These are phyloP conservation scores for Nakaseomyces kungkrabaensis DNA, from an alignment of 1,139 yeast species.

Conservation along the genomic window DNA sequence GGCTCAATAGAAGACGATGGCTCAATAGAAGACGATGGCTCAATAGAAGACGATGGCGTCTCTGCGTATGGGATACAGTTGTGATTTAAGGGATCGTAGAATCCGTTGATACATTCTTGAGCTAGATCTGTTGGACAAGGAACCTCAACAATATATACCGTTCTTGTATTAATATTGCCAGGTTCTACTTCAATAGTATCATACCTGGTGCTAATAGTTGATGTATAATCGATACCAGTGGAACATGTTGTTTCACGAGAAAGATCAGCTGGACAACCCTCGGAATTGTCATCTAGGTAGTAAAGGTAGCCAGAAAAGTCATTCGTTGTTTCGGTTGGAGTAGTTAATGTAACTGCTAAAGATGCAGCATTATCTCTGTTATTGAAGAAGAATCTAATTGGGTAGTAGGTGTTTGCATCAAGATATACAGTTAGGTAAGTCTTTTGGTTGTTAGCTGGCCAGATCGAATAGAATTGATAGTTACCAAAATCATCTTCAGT, in stretches of 20 bases:
- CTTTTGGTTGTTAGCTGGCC: background rate
- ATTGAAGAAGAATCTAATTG: constrained; percentile 1
- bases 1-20: background rate
- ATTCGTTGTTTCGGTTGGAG: background rate
- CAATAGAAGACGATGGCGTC: background rate
- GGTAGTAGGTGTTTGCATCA: background rate
- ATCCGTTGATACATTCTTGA: background rate
- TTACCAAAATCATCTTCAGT: background rate
- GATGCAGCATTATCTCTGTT: background rate
- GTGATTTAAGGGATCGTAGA: background rate
- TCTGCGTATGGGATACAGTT: background rate
- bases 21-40: too few relatives aligned
- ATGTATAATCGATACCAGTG: background rate
- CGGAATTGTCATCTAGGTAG: background rate
- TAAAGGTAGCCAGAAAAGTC: background rate
- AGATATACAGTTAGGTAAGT: background rate
- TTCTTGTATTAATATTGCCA: background rate
- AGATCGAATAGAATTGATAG: background rate
- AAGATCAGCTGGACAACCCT: background rate
- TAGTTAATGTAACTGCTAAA: background rate
- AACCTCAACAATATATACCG: background rate
- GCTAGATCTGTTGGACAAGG: background rate
- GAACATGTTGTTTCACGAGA: background rate
- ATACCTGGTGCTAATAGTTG: background rate
- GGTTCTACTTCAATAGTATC: background rate